Base-by-base conservation (phyloP, 2,329 filamentous ascomycete genomes). In the Penicillium digitatum region DNA sequence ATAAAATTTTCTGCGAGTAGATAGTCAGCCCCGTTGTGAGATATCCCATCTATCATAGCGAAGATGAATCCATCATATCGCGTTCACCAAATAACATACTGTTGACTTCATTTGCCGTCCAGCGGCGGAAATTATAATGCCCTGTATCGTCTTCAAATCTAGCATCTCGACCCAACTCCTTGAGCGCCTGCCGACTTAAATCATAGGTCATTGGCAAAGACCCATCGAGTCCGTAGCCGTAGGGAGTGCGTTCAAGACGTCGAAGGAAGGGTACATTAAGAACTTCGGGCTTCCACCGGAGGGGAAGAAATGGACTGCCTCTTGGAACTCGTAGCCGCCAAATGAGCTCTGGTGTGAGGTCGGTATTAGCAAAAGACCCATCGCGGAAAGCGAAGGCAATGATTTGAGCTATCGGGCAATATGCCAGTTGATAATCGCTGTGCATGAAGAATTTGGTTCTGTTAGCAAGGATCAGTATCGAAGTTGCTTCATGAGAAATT, bases 401-500 rank as follows among this genome's bases (percentile, higher is more conserved):
- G 3, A 69, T 69, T 49, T 69, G 45, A 40, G 58, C 32, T 16
- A 67, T 68, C 14, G 50, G 62, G 31, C 42, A 69, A 56, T 67
- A 69, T 59, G 43, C 64, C 16, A 69, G 37, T 59, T 69, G 44
- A 31, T 69, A 69, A 54, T 66, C 55, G n/a, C 63, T 24, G 29
- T 69, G 35, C 44, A 69, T 66, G 20, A 68, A 69, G 40, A 68
- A 68, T 55, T 67, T 68, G 6, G 62, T 68, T 61, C 62, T 66
- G 38, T 22, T 6, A 52, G 35, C 3, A 48, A 58, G 3, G 31
- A 38, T 61, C 3, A 64, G 58, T 35, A 49, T 22, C 7, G 32
- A 43, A 55, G 32, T 31, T 47, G 26, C 16, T 57, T 31, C 11
- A 34, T 42, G 7, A 43, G 40, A 27, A 54, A 48, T 56, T 20